These are phyloP conservation scores for Cadophora sp. DNA, from an alignment of 2,329 filamentous ascomycete genomes.

Conservation along the genomic window DNA sequence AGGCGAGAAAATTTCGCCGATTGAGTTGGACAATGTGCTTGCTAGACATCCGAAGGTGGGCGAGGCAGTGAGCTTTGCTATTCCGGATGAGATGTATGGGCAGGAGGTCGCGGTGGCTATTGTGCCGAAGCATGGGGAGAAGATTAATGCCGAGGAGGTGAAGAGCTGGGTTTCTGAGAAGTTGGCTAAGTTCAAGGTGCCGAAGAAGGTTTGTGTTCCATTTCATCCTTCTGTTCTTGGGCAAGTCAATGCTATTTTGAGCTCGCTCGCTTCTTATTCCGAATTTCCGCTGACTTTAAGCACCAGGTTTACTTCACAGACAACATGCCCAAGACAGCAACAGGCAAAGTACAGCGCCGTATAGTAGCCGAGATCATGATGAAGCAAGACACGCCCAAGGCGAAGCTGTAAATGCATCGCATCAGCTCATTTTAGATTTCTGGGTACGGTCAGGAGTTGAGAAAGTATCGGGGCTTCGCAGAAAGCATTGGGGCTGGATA, in stretches of 20 bases:
- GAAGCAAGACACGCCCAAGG: slow-evolving; percentile 66
- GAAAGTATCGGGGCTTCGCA: too few relatives aligned
- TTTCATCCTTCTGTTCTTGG: neutral
- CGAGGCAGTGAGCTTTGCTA: slow-evolving; percentile 84
- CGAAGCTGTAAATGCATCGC: slow-evolving; percentile 56
- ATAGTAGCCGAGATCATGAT: slow-evolving; percentile 88
- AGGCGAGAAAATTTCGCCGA: slow-evolving; percentile 88
- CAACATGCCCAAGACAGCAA: slow-evolving; percentile 90
- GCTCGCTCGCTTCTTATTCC: neutral
- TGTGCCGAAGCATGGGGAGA: slow-evolving; percentile 71
- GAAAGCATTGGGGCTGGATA: too few relatives aligned
- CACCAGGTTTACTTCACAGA: slow-evolving; percentile 83
- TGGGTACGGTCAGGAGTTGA: neutral
- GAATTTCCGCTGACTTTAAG: neutral
- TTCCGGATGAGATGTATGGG: slow-evolving; percentile 82
- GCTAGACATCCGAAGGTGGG: slow-evolving; percentile 74
- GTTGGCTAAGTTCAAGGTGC: slow-evolving; percentile 84
- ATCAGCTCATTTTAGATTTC: neutral
- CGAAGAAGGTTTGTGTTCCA: slow-evolving; percentile 70
- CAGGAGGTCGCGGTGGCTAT: slow-evolving; percentile 82
- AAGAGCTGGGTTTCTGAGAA: slow-evolving; percentile 72
- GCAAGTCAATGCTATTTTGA: neutral
- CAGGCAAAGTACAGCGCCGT: slow-evolving; percentile 84
- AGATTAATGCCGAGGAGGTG: slow-evolving; percentile 63
- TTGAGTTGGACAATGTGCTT: slow-evolving; percentile 85